Evolutionary conservation across 2,329 filamentous ascomycete genomes (phyloP).

Genomic region (Aspergillus udagawae): DNA sequence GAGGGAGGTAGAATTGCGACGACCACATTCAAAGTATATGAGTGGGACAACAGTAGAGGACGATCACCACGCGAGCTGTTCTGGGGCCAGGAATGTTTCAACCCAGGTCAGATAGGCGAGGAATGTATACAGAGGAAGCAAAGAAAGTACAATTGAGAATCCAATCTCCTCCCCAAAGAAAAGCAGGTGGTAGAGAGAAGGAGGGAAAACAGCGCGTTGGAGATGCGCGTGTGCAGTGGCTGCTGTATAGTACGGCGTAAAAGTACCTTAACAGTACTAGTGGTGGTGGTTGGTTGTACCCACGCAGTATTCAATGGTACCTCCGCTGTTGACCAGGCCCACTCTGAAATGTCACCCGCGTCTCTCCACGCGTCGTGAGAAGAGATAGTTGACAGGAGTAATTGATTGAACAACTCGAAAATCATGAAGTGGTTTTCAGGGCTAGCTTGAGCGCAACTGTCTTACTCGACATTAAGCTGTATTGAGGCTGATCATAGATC

Average conservation of each 20-base stretch:
- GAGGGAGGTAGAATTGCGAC: neutral
- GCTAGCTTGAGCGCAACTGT: neutral
- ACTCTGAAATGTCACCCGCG: neutral
- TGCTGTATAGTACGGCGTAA: neutral
- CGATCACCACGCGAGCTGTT: neutral
- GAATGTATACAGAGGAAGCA: neutral
- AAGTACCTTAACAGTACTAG: neutral
- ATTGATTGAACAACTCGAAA: neutral
- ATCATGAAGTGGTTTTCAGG: too few species aligned
- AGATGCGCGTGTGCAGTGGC: neutral
- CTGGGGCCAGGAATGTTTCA: neutral
- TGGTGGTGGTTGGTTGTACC: neutral
- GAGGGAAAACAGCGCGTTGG: neutral
- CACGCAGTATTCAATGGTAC: neutral
- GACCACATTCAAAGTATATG: neutral
- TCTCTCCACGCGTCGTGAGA: neutral
- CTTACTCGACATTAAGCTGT: neutral
- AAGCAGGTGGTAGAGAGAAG: neutral
- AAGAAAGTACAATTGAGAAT: neutral
- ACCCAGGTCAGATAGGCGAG: neutral
- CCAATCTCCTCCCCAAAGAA: neutral
- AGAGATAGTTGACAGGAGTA: neutral
- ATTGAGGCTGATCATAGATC: neutral
- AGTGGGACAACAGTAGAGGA: neutral
- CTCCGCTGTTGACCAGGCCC: neutral